Percentiles rank a stretch among this genome's conserved stretches.
Evolutionary conservation across 371 early-diverging fungal species (phyloP).

Genomic region (Batrachochytrium dendrobatidis): DNA sequence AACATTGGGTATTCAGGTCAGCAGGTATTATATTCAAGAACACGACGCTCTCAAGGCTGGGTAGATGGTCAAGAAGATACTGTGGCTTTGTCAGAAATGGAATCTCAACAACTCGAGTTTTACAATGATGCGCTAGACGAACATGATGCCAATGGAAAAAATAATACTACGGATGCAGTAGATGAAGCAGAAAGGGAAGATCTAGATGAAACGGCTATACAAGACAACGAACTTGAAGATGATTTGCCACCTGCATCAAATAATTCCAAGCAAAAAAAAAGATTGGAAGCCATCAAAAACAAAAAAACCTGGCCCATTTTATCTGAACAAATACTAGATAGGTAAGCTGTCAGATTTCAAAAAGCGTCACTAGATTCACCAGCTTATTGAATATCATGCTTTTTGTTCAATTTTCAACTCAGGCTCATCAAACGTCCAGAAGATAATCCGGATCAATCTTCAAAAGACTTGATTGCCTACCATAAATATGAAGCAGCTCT

Average conservation of each 20-base stretch:
- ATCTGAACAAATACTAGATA: constrained; percentile 24
- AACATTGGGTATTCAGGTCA: constrained; percentile 30
- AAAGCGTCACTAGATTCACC: background rate
- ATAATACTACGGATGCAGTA: constrained; percentile 11
- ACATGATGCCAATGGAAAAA: constrained; percentile 11
- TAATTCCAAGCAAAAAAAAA: background rate
- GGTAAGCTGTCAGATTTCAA: constrained; percentile 12
- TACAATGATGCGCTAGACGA: constrained; percentile 4
- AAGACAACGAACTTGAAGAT: constrained; percentile 19
- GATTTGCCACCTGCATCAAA: constrained; percentile 12
- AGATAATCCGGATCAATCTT: constrained; percentile 21
- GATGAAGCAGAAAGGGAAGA: constrained; percentile 21
- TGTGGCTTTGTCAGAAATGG: constrained; percentile 10
- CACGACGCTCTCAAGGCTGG: constrained; percentile 22
- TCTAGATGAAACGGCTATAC: constrained; percentile 11
- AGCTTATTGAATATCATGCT: too few relatives aligned
- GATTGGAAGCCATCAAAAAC: constrained; percentile 14
- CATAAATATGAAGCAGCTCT: constrained; percentile 6
- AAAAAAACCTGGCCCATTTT: constrained; percentile 29
- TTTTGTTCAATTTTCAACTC: background rate
- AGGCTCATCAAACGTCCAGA: constrained; percentile 35
- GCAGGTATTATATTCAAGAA: constrained; percentile 30
- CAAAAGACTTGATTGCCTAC: constrained; percentile 12
- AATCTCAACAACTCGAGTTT: background rate
- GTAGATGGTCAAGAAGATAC: constrained; percentile 24